phyloP scores from a whole-genome alignment of 176 grass and related monocot species.

The Alopecurus myosuroides region DNA sequence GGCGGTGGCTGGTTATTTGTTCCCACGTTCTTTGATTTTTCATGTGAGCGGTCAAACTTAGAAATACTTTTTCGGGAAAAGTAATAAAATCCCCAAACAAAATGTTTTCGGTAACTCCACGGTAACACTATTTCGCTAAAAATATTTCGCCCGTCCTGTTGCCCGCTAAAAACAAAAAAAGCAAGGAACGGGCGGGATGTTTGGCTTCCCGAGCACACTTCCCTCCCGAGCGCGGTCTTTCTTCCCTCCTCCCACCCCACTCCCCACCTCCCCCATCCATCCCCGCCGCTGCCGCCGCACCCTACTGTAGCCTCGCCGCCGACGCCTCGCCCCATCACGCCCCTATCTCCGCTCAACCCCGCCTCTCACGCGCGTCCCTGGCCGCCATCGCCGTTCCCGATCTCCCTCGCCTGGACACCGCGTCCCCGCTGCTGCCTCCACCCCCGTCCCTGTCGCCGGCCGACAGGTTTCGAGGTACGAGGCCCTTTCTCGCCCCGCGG shows the following conservation, averaged over 20 bases:
- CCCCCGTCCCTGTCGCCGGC: neutral
- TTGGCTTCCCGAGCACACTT: constrained; percentile 32
- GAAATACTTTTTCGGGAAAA: no score
- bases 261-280: neutral
- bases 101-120: no score
- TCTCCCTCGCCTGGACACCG: neutral
- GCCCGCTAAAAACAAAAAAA: neutral
- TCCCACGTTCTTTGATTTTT: no score
- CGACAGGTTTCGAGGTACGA: neutral
- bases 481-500: neutral
- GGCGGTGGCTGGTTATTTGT: no score
- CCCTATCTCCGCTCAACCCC: neutral
- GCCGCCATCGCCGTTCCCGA: neutral
- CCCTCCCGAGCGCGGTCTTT: constrained; percentile 3
- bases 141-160: no score
- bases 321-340: neutral
- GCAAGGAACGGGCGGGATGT: neutral
- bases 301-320: neutral
- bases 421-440: neutral
- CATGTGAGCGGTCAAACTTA: no score
- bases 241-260: neutral
- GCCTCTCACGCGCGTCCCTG: neutral
- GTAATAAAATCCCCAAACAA: no score
- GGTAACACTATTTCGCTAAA: no score
- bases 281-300: neutral